Conservation (phyloP, 2,329 filamentous ascomycete species). For the Colletotrichum neosansevieriae region DNA sequence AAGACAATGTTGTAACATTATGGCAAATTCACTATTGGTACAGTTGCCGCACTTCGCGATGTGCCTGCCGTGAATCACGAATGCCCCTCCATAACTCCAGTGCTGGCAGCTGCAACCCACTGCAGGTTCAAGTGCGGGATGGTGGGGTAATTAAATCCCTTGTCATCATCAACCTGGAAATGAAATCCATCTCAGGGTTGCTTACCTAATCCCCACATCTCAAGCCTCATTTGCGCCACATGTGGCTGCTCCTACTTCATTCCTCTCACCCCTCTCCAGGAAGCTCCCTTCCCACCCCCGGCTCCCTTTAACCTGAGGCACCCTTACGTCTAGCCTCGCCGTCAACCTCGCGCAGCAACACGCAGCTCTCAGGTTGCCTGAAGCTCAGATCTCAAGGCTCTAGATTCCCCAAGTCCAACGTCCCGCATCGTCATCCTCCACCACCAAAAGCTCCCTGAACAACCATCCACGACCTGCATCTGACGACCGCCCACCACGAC, state of each 20-base stretch:
- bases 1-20: too few relatives aligned
- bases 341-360: conserved; percentile 40
- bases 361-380: conserved; percentile 43
- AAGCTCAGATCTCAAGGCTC: conserved; percentile 41
- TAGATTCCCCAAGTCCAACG: conserved; percentile 41
- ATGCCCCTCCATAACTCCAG: conserved; percentile 24
- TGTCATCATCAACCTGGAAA: not conserved
- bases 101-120: conserved; percentile 37
- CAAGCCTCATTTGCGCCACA: conserved; percentile 21
- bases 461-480: conserved; percentile 14
- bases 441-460: conserved; percentile 18
- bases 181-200: not conserved
- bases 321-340: conserved; percentile 34
- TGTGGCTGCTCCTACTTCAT: conserved; percentile 1
- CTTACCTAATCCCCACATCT: not conserved
- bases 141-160: conserved; percentile 30
- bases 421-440: conserved; percentile 40
- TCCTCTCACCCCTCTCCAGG: conserved; percentile 6
- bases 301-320: conserved; percentile 34
- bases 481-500: conserved; percentile 4
- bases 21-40: not conserved
- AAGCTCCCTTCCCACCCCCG: conserved; percentile 4
- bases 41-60: not conserved
- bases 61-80: conserved; percentile 1
- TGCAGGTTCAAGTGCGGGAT: conserved; percentile 34